Base-by-base conservation (phyloP, 108 stramenopile species). In the Stephanodiscus minutulus region DNA sequence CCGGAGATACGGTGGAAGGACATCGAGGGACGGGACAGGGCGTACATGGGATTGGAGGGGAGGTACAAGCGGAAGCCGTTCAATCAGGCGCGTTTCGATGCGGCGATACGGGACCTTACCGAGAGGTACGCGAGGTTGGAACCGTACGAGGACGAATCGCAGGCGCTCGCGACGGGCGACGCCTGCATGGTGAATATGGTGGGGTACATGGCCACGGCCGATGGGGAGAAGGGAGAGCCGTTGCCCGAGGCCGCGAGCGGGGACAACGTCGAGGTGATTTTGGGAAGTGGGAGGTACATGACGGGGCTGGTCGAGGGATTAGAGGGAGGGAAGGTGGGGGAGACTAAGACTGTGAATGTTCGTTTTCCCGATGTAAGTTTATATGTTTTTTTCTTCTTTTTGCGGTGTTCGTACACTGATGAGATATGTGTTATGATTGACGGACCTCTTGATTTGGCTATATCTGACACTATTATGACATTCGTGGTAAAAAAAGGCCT, bases 231-330 rank as follows among this genome's bases (percentile, higher is more conserved):
- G 79, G 94, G 91, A 18, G 91, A 91, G 53, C 85, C 87, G 48
- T 72, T 95, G 56, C 91, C 93, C 20, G 83, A 91, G 67, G 94
- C 91, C 7, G 94, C 94, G 25, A 85, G 83, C 59, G 94, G 94
- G 60, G 94, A 95, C 64, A 73, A 83, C 55, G 91, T 95, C 17
- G 94, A 95, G 65, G 83, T 95, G 12, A 66, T 95, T 60, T 72
- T 95, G 53, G 90, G 90, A 24, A 63, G 72, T 31, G 94, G 94
- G n/a, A 79, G 89, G 52, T 95, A 95, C 76, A 95, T 95, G 94
- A 83, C 82, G 29, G 94, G 91, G 21, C 67, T 94, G 22, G 93
- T 94, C 18, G 93, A 91, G 70, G 93, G 93, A 44, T 70, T 94
- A 47, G 83, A 89, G 52, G 91, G 91, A 5, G 88, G 90, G 55